Base-by-base conservation (phyloP, 352 stramenopile species). In the Globisporangium nodosum region DNA sequence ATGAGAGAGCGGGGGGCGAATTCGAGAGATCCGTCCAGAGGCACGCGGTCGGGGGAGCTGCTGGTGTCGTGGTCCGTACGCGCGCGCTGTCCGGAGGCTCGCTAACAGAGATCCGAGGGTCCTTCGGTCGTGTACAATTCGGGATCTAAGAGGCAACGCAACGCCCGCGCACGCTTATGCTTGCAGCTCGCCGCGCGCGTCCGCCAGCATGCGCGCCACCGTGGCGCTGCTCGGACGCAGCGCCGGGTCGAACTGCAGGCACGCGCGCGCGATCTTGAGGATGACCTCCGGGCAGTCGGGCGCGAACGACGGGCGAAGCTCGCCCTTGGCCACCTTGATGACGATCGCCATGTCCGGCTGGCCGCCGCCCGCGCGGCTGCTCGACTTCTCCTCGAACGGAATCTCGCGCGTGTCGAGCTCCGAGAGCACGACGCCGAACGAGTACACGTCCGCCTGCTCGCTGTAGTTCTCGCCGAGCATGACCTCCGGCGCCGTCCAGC, bases 401-500 rank as follows among this genome's bases (percentile, higher is more conserved):
- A 95, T 93, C 71, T 92, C 83, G 48, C 77, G 85, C 60, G 85
- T 92, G 66, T 95, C 85, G 33, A 95, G 65, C 61, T 95, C 85
- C 46, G 76, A 90, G 27, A 95, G 74, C 60, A 95, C 85, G 53
- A 95, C 82, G 62, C 86, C 86, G 54, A 89, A 96, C 68, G 86
- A 94, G 78, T 92, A 96, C 50, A 96, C 81, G 55, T 96, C 86
- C 31, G 83, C 82, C 66, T 91, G 76, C 56, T 94, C 86, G 33
- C 74, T 87, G 70, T 94, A 94, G 67, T 93, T 91, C 51, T 93
- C 84, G 18, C 85, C 86, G 12, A 93, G 76, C 81, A 96, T 93
- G 21, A 96, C 84, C 56, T 96, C 86, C 15, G 86, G 86, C 20
- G 86, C 86, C 13, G 81, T 94, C 86, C 86, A 96, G 58, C 84